Evolutionary conservation across 176 grass and related monocot species (phyloP), one percentile per base, ranked within the genome.

Genomic region (Cenchrus americanus): DNA sequence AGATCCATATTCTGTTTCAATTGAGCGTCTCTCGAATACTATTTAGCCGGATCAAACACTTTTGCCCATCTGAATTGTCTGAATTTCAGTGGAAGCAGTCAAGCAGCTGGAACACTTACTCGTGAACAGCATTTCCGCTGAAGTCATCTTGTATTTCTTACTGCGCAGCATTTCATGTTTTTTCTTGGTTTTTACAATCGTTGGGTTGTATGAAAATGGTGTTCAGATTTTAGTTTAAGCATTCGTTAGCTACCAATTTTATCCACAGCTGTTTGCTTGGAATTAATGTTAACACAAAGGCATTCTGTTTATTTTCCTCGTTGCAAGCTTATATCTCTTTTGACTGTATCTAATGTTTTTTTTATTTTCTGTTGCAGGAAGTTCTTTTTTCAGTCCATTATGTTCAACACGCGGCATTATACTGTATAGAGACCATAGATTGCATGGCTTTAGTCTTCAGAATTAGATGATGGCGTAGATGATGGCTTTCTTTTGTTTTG

Each of bases 361-460:
- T 37, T 37, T 37, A 19, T 53, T 23, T 27, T 8, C 17, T 52
- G 70, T 73, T 73, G 14, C 70, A 73, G 70, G 27, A 32, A 53
- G 3, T 50, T 24, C 17, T 19, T 51, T 51, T 19, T 18, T 19
- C 70, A 24, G 26, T 15, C 7, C 14, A 14, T 24, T 51, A 30
- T 1, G 51, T 73, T 73, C 14, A n/a, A 51, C 51, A 27, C 47
- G 32, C 8, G 4, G 3, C 24, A 52, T 32, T 18, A 53, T 73
- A 52, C 73, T 53, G 70, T 73, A 73, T 23, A 73, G 48, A 73
- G 69, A 49, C 42, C 69, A 71, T 49, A 71, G 43, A 26, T 71
- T 71, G 43, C 43, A 68, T 60, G 62, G 2, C 58, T 61, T 61
- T n/a, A 61, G 9, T 23, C 58, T 24, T 23, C 58, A 23, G 19